Conservation (phyloP, 129 eudicot species). For the Flaveria linearis region DNA sequence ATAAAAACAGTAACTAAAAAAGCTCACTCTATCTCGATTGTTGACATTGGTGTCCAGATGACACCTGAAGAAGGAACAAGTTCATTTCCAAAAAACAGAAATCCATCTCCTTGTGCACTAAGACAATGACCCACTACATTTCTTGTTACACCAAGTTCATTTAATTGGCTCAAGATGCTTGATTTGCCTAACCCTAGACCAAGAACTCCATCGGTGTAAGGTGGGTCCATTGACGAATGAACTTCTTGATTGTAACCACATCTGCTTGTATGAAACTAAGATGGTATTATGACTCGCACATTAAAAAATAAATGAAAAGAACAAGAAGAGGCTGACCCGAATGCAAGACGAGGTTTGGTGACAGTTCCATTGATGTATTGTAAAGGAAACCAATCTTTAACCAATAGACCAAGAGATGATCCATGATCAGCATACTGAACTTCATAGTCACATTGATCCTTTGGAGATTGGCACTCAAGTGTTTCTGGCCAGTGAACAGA, state of each 20-base stretch:
- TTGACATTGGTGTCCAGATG: slow-evolving; percentile 66
- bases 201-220: slow-evolving; percentile 88
- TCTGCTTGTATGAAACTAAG: slow-evolving; percentile 45
- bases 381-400: slow-evolving; percentile 68
- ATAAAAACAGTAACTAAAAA: background rate
- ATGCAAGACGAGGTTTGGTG: slow-evolving; percentile 58
- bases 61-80: slow-evolving; percentile 66
- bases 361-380: slow-evolving; percentile 55
- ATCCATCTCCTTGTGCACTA: slow-evolving; percentile 80
- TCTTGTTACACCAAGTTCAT: slow-evolving; percentile 56
- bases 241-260: slow-evolving; percentile 96
- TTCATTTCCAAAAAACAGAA: slow-evolving; percentile 79
- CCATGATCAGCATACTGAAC: slow-evolving; percentile 80
- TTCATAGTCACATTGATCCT: slow-evolving; percentile 90
- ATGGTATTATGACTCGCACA: background rate
- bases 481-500: slow-evolving; percentile 60
- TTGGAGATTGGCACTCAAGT: slow-evolving; percentile 44
- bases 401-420: slow-evolving; percentile 81
- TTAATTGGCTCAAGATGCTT: slow-evolving; percentile 71
- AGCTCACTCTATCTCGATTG: slow-evolving; percentile 59
- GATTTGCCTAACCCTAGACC: slow-evolving; percentile 87
- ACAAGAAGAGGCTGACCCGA: slow-evolving; percentile 57
- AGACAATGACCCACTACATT: slow-evolving; percentile 91
- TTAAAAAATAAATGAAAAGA: background rate
- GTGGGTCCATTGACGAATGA: slow-evolving; percentile 51